These are phyloP conservation scores for Ogataea minuta DNA, from an alignment of 805 yeast species.

Conservation along the genomic window DNA sequence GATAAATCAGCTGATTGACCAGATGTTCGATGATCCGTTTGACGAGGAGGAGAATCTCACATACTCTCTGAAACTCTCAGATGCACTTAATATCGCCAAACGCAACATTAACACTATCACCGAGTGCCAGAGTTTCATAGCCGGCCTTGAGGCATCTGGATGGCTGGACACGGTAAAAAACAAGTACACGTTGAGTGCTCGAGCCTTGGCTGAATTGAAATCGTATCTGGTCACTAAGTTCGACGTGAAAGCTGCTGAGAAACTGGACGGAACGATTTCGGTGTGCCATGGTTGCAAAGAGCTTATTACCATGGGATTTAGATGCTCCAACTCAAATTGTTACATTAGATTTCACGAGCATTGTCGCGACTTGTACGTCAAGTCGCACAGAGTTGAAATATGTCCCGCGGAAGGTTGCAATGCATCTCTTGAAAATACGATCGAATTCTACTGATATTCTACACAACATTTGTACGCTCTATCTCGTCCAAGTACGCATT, in stretches of 20 bases:
- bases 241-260: conserved; percentile 32
- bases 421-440: conserved; percentile 16
- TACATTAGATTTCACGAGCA: conserved; percentile 44
- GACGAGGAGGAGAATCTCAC: conserved; percentile 27
- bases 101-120: conserved; percentile 19
- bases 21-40: conserved; percentile 33
- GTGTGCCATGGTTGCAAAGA: conserved; percentile 51
- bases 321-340: conserved; percentile 38
- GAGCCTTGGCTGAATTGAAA: conserved; percentile 48
- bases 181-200: conserved; percentile 38
- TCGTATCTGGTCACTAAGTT: conserved; percentile 42
- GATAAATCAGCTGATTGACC: conserved; percentile 46
- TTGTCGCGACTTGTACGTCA: conserved; percentile 43
- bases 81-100: conserved; percentile 34
- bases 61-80: conserved; percentile 36
- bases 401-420: conserved; percentile 37
- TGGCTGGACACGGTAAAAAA: conserved; percentile 45
- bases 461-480: conserved; percentile 20
- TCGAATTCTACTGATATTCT: conserved; percentile 14
- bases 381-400: conserved; percentile 28
- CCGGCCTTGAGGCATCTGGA: conserved; percentile 45
- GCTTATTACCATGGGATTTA: conserved; percentile 51
- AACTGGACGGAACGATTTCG: conserved; percentile 38
- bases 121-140: conserved; percentile 41
- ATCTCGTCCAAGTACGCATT: conserved; percentile 49